Evolutionary conservation across 2,329 filamentous ascomycete species (phyloP).

Genomic region (Aureobasidium sp.): DNA sequence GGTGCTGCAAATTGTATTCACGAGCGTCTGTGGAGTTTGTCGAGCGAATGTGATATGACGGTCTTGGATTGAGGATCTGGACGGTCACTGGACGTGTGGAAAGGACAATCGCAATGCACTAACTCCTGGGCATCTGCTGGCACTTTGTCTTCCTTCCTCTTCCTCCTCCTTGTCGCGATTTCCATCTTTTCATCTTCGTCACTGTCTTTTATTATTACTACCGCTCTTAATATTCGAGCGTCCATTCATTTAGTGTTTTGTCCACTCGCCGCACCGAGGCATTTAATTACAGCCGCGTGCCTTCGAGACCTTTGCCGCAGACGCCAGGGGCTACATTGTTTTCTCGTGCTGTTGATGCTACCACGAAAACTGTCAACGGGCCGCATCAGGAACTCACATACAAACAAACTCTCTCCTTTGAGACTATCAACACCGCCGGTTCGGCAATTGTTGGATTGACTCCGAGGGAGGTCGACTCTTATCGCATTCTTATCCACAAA

Average conservation of each 20-base stretch:
- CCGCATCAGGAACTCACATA: neutral
- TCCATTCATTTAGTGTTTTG: slow-evolving; percentile 10
- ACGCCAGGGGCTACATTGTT: slow-evolving; percentile 8
- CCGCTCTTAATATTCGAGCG: neutral
- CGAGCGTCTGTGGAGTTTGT: neutral
- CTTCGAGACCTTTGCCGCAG: slow-evolving; percentile 5
- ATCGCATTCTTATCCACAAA: slow-evolving; percentile 8
- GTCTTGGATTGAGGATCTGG: neutral
- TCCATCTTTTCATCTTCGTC: neutral
- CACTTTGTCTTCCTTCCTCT: neutral
- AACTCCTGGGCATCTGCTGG: neutral
- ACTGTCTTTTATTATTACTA: neutral
- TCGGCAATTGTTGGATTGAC: neutral
- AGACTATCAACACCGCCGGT: neutral
- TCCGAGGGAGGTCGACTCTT: neutral
- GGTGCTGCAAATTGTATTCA: slow-evolving; percentile 1
- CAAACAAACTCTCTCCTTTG: slow-evolving; percentile 11
- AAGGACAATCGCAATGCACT: neutral
- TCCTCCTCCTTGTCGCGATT: neutral
- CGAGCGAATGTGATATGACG: slow-evolving; percentile 3
- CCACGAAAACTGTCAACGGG: slow-evolving; percentile 2
- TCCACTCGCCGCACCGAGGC: neutral
- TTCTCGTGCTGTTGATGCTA: slow-evolving; percentile 6
- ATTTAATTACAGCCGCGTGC: slow-evolving; percentile 9
- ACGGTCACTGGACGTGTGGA: neutral